Conservation (phyloP, 1,139 yeast species). For the Hansenula sp. region DNA sequence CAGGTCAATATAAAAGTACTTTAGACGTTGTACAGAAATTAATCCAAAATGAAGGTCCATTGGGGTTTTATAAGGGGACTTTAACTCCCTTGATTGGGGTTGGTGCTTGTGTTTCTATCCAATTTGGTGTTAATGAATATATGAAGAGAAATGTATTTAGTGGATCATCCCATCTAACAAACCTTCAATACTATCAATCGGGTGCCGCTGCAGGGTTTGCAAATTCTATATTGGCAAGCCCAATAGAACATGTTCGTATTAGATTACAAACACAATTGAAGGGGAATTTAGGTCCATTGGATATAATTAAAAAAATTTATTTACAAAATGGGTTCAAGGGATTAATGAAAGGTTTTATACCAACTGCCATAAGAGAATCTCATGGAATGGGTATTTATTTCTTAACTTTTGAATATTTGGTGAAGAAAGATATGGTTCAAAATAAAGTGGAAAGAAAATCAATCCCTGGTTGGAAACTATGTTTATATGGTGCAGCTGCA, state of each 20-base stretch:
- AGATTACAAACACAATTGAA: slow-evolving; percentile 75
- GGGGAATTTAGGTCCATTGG: slow-evolving; percentile 66
- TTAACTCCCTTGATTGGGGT: slow-evolving; percentile 84
- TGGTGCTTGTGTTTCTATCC: slow-evolving; percentile 89
- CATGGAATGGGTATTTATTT: slow-evolving; percentile 89
- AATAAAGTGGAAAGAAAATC: slow-evolving; percentile 50
- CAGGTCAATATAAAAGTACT: slow-evolving; percentile 72
- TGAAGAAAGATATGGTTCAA: slow-evolving; percentile 52
- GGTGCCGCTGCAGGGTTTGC: slow-evolving; percentile 91
- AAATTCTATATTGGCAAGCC: slow-evolving; percentile 82
- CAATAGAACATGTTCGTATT: slow-evolving; percentile 91
- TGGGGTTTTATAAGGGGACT: slow-evolving; percentile 88
- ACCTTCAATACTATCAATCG: slow-evolving; percentile 65
- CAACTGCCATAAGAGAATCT: slow-evolving; percentile 79
- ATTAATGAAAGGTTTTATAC: slow-evolving; percentile 71
- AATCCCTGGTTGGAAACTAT: slow-evolving; percentile 81
- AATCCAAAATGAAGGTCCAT: slow-evolving; percentile 68
- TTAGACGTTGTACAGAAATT: slow-evolving; percentile 71
- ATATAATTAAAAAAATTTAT: slow-evolving; percentile 63
- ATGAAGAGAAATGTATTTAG: slow-evolving; percentile 77
- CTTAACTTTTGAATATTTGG: slow-evolving; percentile 81
- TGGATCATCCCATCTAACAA: slow-evolving; percentile 32
- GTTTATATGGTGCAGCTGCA: slow-evolving; percentile 78
- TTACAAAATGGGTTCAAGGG: slow-evolving; percentile 53
- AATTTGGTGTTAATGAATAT: slow-evolving; percentile 85